These are phyloP conservation scores for Talaromyces albobiverticillius DNA, from an alignment of 2,329 filamentous ascomycete species.

Conservation along the genomic window DNA sequence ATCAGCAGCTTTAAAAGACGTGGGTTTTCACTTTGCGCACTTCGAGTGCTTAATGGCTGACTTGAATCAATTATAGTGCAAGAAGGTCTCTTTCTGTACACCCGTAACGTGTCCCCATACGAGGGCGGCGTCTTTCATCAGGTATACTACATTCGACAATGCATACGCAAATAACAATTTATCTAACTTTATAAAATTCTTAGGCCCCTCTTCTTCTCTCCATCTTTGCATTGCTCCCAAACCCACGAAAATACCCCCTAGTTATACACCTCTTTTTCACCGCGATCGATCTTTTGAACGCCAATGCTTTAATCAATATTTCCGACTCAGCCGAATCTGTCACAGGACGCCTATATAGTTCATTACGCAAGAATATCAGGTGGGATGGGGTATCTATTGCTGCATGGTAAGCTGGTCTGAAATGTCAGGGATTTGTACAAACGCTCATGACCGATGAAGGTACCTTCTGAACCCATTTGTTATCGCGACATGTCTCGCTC, in stretches of 20 bases:
- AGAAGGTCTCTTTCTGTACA: conserved; percentile 94
- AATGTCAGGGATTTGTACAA: background rate
- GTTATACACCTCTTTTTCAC: conserved; percentile 80
- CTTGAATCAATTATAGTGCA: conserved; percentile 61
- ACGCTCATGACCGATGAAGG: conserved; percentile 44
- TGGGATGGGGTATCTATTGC: conserved; percentile 75
- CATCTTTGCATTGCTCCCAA: conserved; percentile 83
- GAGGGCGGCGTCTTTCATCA: conserved; percentile 83
- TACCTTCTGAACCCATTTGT: conserved; percentile 96
- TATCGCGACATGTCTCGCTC: conserved; percentile 82
- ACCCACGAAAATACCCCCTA: conserved; percentile 63
- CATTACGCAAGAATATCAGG: conserved; percentile 68
- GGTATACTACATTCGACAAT: conserved; percentile 34
- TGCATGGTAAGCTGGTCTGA: conserved; percentile 59
- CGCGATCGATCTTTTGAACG: conserved; percentile 75
- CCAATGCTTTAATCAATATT: conserved; percentile 73
- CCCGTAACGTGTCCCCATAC: conserved; percentile 93
- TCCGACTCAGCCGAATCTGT: conserved; percentile 77
- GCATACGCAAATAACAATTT: conserved; percentile 3
- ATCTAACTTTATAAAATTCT: background rate
- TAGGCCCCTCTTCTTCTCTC: conserved; percentile 86
- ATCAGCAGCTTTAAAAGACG: conserved; percentile 97
- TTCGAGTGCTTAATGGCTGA: background rate
- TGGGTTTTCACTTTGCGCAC: conserved; percentile 46
- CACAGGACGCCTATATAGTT: conserved; percentile 72